Conservation (phyloP, 495 filamentous ascomycete genomes). For the Chaetomidium leptoderma region DNA sequence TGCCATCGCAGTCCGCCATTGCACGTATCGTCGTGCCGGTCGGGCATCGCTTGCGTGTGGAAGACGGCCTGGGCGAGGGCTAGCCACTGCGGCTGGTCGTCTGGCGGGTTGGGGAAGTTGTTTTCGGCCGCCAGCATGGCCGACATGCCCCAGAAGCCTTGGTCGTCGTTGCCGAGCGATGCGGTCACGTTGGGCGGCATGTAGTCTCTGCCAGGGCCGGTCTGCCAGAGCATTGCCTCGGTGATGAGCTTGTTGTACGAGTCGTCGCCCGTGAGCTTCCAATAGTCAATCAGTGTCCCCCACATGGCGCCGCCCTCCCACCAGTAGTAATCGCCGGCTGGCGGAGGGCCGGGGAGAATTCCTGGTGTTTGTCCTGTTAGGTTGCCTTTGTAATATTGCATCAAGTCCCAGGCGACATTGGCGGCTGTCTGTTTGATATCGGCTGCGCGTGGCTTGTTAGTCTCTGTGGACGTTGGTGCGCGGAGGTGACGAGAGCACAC, state of each 20-base stretch:
- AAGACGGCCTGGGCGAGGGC: conserved; percentile 74
- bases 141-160: conserved; percentile 71
- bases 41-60: conserved; percentile 57
- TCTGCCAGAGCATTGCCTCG: conserved; percentile 64
- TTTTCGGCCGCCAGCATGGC: conserved; percentile 70
- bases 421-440: conserved; percentile 32
- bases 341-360: conserved; percentile 55
- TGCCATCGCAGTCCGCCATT: conserved; percentile 81
- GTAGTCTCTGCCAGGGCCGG: conserved; percentile 62
- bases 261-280: conserved; percentile 67
- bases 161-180: conserved; percentile 81
- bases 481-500: conserved; percentile 15
- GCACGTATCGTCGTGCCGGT: conserved; percentile 61
- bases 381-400: conserved; percentile 63
- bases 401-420: conserved; percentile 53
- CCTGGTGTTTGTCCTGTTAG: conserved; percentile 58
- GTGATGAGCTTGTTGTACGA: conserved; percentile 62
- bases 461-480: neutral
- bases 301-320: conserved; percentile 76
- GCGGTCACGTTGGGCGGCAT: conserved; percentile 67
- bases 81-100: conserved; percentile 61
- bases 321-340: conserved; percentile 51
- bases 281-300: conserved; percentile 72
- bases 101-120: conserved; percentile 60
- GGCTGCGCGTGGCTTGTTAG: conserved; percentile 12